Base-by-base conservation (phyloP, 2,329 filamentous ascomycete genomes). In the Nemania serpens region DNA sequence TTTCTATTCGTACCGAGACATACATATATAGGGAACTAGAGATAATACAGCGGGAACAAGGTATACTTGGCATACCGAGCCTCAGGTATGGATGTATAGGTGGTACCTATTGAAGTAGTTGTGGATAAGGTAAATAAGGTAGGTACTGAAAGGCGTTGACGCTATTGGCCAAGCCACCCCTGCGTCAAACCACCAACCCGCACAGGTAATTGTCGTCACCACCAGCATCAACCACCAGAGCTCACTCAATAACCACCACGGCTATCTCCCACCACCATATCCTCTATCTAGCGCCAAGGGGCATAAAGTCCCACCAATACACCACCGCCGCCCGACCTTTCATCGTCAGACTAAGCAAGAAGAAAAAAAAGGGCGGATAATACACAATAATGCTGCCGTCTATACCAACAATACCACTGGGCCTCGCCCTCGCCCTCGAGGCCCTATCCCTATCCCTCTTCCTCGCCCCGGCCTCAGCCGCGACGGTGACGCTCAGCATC, bases 401-500 rank as follows among this genome's bases (percentile, higher is more conserved):
- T 33, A 57, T 56, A 55, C 50, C 49, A 10, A 43, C 42, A 22
- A 22, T 46, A 47, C 56, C 75, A 52, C 36, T 69, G 46, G n/a
- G n/a, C 53, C 29, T 68, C 48, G 57, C 75, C 61, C 62, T 76
- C 54, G 60, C 70, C 65, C 69, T 78, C 62, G 63, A 78, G 54
- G 71, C 77, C 55, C 66, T 74, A 50, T 70, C 78, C 65, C 67
- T 66, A 61, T 48, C 72, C 59, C 61, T 66, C 33, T 51, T 20
- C 15, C 2, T 13, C 3, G 11, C 68, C 34, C 66, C 68, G 45
- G 56, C 70, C 49, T 62, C 70, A 64, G 62, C 70, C 2, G 72
- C 82, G 2, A 79, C 78, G 33, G 59, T 85, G 37, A 79, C 78
- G 62, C 76, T 86, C 64, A 75, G 75, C 68, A 66, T 81, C 62